Evolutionary conservation across 108 stramenopile species (phyloP), one percentile per base, ranked within the genome.

Genomic region (Skeletonema tropicum): DNA sequence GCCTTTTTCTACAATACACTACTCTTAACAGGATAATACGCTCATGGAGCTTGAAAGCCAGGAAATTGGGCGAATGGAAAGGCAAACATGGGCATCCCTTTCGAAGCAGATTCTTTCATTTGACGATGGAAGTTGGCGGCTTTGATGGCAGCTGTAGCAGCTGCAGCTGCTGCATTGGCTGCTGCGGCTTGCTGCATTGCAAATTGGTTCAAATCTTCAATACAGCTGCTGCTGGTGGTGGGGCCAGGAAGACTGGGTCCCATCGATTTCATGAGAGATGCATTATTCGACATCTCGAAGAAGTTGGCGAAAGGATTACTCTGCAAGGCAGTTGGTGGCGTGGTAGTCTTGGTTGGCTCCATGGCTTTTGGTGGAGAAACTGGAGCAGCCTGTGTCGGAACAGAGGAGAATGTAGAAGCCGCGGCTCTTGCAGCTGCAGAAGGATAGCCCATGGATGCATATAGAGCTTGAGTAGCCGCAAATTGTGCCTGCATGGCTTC

Each of bases 401-500:
- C 52, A 9, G 52, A 55, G 10, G 69, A 59, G 30, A 77, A 65
- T 13, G 76, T 77, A 36, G 36, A 59, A 19, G 77, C 77, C 3
- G 77, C 77, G 8, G 63, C 63, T 38, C 77, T 55, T 45, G 77
- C 77, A 2, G 77, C 77, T 25, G 63, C 77, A 11, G 71, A 58
- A 7, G 77, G 77, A 46, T 64, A 79, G 3, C 77, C 77, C 71
- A 72, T 71, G 21, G 31, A 61, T 45, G 65, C 67, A 26, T 72
- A 79, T 41, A 79, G 70, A 8, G 77, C 77, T 45, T 79, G 77
- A 26, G 77, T 79, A 1, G 77, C 77, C 0, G 71, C 64, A 46
- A 79, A 79, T 36, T 67, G 77, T 2, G 64, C 70, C 32, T 73
- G 63, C 35, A 38, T 64, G 15, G 69, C 58, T 58, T 70, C 57